Conservation (phyloP, 306 rosid species). For the Cucurbita pepo region DNA sequence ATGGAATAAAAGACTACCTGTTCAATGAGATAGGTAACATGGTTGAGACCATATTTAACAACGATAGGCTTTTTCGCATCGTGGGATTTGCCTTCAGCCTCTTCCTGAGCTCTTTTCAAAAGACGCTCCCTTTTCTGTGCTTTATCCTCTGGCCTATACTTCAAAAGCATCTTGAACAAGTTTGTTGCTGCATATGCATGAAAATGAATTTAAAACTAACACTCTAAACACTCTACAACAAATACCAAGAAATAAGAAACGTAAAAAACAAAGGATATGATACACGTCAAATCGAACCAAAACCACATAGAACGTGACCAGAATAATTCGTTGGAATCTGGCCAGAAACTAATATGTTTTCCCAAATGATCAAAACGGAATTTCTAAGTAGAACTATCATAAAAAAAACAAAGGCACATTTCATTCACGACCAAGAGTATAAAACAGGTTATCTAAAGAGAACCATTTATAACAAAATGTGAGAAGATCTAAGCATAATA, state of each 20-base stretch:
- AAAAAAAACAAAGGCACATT: neutral
- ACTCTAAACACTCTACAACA: neutral
- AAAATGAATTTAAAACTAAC: neutral
- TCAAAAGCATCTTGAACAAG: slow-evolving; percentile 58
- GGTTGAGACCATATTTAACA: slow-evolving; percentile 74
- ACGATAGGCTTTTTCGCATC: slow-evolving; percentile 60
- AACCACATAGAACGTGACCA: neutral
- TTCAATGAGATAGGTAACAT: slow-evolving; percentile 64
- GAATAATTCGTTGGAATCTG: neutral
- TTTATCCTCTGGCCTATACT: slow-evolving; percentile 70
- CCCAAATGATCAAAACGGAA: neutral
- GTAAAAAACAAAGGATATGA: neutral
- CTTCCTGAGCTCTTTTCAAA: slow-evolving; percentile 57
- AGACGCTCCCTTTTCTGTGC: slow-evolving; percentile 62
- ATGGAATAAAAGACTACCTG: slow-evolving; percentile 20
- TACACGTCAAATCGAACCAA: neutral
- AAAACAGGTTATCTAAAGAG: neutral
- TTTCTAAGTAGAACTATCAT: neutral
- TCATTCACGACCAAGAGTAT: neutral
- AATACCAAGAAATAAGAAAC: neutral
- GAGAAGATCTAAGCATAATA: neutral
- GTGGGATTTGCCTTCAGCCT: slow-evolving; percentile 42
- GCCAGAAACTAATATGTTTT: neutral
- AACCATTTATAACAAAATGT: neutral
- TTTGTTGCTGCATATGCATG: slow-evolving; percentile 33